Evolutionary conservation across 2,329 filamentous ascomycete species (phyloP), one percentile per base, ranked within the genome.

Genomic region (Acephala macrosclerotiorum): DNA sequence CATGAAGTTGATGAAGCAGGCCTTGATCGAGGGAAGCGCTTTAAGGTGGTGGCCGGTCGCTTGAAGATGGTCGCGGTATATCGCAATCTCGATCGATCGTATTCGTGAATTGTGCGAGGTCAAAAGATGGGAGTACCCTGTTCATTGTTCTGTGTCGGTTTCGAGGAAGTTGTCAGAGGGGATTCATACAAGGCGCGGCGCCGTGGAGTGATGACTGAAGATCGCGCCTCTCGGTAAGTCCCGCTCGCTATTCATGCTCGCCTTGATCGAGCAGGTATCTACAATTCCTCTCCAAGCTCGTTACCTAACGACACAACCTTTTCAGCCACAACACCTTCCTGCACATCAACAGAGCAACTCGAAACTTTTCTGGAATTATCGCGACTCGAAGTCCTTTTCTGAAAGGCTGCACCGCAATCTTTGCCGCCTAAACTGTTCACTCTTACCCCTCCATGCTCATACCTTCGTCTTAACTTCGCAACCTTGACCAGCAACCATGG

Each of bases 401-500:
- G n/a, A 55, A 53, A 60, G 57, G 35, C 22, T 57, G 60, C 49
- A 33, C 22, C 51, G 25, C 57, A 18, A 20, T 7, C 12, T 25
- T n/a, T 49, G 45, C 45, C 20, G 45, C 45, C 45, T 25, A 22
- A 58, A 38, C 55, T 36, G 61, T 55, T 33, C 29, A 33, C 4
- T 4, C 29, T 62, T 71, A 67, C 72, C 69, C 69, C 71, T 68
- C 72, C 63, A 66, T 53, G 29, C 47, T 51, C 58, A 22, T 57
- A 38, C 58, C 33, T 62, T 47, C 4, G 35, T 38, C 40, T 57
- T 53, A 55, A 22, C 59, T 42, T 58, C 36, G 45, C 53, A 58
- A 36, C 47, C 38, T 59, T 42, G 16, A 63, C 38, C 47, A 61
- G 53, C 71, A 78, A 49, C 67, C 69, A 98, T 98, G 96, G 92